A percentile compares a stretch with the other conserved stretches of the same genome.
Conservation (phyloP, 1,284 basidiomycete genomes). For the Pseudozyma sp. region DNA sequence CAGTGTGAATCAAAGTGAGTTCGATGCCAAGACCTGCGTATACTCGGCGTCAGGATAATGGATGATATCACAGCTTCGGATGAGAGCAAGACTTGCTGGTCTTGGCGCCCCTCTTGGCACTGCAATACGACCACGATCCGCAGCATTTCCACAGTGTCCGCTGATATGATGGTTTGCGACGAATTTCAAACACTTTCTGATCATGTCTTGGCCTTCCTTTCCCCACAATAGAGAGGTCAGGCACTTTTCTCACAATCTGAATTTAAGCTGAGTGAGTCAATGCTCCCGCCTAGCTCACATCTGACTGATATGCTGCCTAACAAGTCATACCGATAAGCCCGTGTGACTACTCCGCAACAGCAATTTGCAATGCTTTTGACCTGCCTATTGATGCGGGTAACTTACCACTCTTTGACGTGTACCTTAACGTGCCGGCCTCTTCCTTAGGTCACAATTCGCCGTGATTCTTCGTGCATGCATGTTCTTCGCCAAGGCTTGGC, state of each 20-base stretch:
- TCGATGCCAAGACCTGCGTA: constrained; percentile 34
- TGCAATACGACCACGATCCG: neutral
- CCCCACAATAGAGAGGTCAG: neutral
- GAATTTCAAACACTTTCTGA: constrained; percentile 6
- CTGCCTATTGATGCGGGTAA: too few species aligned
- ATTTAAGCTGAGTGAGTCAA: too few species aligned
- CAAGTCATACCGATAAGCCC: neutral
- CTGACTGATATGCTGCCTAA: constrained; percentile 3
- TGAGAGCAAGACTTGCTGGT: constrained; percentile 36
- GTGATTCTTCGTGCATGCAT: neutral
- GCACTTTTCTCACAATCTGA: neutral
- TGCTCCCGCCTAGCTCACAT: too few species aligned
- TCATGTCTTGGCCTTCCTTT: constrained; percentile 22
- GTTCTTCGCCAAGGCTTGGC: constrained; percentile 17
- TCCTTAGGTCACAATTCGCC: constrained; percentile 5
- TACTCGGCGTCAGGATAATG: constrained; percentile 7
- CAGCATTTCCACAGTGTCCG: neutral
- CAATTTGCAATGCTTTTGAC: neutral
- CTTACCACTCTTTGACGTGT: too few species aligned
- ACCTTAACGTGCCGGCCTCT: too few species aligned
- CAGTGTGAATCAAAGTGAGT: constrained; percentile 4
- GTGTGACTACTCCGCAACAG: neutral
- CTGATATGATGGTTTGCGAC: neutral
- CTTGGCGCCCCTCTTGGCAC: constrained; percentile 12
- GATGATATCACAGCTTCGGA: neutral